Percentiles rank a stretch among this genome's conserved stretches.
These are phyloP conservation scores for Kazachstania viticola DNA, from an alignment of 805 yeast species.

Conservation along the genomic window DNA sequence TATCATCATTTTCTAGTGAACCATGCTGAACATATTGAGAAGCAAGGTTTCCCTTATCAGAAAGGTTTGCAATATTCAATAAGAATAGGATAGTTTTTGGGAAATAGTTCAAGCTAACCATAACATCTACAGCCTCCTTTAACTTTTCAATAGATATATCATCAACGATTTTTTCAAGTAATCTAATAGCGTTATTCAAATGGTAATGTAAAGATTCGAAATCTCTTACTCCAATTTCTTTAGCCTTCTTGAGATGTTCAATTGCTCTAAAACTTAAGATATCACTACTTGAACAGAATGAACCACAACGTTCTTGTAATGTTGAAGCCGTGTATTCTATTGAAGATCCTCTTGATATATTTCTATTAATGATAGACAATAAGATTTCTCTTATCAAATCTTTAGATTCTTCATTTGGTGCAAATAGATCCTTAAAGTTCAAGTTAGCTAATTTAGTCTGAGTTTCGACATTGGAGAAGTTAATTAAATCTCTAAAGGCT, in stretches of 20 bases:
- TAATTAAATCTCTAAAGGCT: slow-evolving; percentile 55
- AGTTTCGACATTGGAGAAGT: slow-evolving; percentile 52
- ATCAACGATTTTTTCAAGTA: slow-evolving; percentile 72
- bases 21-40: slow-evolving; percentile 45
- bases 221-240: slow-evolving; percentile 59
- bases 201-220: slow-evolving; percentile 56
- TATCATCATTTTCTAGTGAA: slow-evolving; percentile 37
- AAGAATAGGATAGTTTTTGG: slow-evolving; percentile 81
- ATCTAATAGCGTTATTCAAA: slow-evolving; percentile 58
- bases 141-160: slow-evolving; percentile 68
- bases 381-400: slow-evolving; percentile 72
- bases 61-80: slow-evolving; percentile 59
- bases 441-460: slow-evolving; percentile 57
- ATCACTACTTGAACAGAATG: slow-evolving; percentile 89
- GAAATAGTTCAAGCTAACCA: slow-evolving; percentile 65
- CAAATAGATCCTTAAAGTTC: slow-evolving; percentile 65
- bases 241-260: slow-evolving; percentile 82
- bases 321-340: slow-evolving; percentile 82
- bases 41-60: slow-evolving; percentile 51
- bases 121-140: slow-evolving; percentile 67
- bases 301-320: slow-evolving; percentile 84
- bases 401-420: slow-evolving; percentile 45
- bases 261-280: slow-evolving; percentile 89
- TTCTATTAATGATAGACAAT: slow-evolving; percentile 79
- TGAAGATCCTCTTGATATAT: slow-evolving; percentile 82